Evolutionary conservation across 176 grass and related monocot genomes (phyloP).

Genomic region (Lolium rigidum): DNA sequence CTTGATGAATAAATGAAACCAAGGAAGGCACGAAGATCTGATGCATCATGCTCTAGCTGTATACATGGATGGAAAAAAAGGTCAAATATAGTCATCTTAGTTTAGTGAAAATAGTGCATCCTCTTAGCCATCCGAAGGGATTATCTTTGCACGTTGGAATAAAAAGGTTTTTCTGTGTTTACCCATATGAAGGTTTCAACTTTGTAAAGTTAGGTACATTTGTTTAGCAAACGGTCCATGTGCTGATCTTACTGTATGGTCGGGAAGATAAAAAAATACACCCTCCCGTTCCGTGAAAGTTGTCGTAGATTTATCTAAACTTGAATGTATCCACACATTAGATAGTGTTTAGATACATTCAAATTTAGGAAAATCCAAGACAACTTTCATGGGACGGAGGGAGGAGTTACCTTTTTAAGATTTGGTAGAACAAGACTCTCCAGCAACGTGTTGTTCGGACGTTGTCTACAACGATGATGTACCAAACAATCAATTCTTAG

Average conservation of each 20-base stretch:
- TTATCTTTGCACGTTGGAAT: neutral
- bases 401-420: neutral
- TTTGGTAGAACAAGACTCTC: conserved; percentile 8
- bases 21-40: neutral
- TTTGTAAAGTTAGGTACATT: neutral
- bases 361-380: too few species aligned
- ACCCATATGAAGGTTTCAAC: neutral
- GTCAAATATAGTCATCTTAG: conserved; percentile 3
- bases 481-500: conserved; percentile 9
- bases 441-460: neutral
- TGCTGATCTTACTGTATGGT: neutral
- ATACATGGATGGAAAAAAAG: neutral
- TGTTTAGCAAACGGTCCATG: neutral
- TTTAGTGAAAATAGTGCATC: neutral
- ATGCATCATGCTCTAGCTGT: conserved; percentile 24
- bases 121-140: neutral
- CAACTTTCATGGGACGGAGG: too few species aligned
- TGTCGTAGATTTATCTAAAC: too few species aligned
- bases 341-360: too few species aligned
- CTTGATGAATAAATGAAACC: conserved; percentile 9
- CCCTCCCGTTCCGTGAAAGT: too few species aligned
- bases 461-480: neutral
- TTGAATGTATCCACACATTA: too few species aligned
- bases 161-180: neutral
- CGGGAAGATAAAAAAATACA: neutral